Conservation (phyloP, 208 protist genomes). For the Tritrichomonas foetus region DNA sequence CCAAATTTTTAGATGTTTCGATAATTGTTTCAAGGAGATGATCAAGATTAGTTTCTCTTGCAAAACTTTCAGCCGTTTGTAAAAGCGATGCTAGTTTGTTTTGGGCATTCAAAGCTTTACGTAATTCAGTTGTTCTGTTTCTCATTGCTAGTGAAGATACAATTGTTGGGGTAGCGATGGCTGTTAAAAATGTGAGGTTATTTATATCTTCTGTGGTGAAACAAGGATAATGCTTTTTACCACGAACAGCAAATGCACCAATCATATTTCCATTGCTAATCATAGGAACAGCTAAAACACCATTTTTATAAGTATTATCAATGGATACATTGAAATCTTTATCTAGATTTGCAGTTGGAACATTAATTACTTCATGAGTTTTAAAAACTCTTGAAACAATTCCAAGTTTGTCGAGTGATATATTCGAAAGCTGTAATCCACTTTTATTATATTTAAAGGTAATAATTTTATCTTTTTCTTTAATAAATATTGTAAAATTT, state of each 20-base stretch:
- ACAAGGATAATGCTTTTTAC: background rate
- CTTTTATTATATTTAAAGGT: background rate
- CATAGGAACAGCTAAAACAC: background rate
- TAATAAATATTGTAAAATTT: background rate
- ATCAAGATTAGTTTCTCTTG: background rate
- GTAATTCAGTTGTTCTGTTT: background rate
- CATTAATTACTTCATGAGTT: background rate
- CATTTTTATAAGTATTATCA: background rate
- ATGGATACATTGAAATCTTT: background rate
- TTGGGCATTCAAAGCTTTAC: background rate
- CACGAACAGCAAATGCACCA: background rate
- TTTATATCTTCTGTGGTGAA: slow-evolving; percentile 12
- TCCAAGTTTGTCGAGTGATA: background rate
- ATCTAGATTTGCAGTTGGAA: background rate
- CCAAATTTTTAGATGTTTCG: background rate
- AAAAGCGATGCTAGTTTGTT: background rate
- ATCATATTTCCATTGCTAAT: background rate
- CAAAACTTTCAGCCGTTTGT: background rate
- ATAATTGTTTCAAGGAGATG: background rate
- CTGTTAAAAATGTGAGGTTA: background rate
- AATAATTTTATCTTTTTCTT: background rate
- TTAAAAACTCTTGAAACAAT: background rate
- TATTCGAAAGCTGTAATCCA: background rate
- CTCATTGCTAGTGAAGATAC: background rate
- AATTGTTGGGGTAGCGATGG: background rate